phyloP scores from a whole-genome alignment of 768 basidiomycete species.

The Strobilomyces dryophilus region DNA sequence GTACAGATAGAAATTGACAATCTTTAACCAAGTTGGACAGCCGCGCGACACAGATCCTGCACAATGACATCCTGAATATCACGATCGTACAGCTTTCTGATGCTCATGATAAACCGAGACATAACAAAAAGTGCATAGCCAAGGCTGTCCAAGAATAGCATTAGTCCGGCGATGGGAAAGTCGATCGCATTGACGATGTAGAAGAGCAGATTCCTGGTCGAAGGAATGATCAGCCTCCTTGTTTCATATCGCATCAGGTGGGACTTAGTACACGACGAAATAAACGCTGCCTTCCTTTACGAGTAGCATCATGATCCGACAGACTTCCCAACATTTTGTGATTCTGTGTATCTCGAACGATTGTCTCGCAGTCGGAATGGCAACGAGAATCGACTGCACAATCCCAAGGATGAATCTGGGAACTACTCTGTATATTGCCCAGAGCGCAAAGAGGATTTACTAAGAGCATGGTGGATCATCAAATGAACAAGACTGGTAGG shows the following conservation, averaged over 20 bases:
- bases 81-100: slow-evolving; percentile 6
- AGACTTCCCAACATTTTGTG: slow-evolving; percentile 5
- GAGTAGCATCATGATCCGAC: slow-evolving; percentile 3
- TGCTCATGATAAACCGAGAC: slow-evolving; percentile 14
- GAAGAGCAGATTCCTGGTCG: slow-evolving; percentile 5
- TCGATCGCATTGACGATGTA: background rate
- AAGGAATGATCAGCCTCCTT: background rate
- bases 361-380: background rate
- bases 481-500: too few relatives aligned
- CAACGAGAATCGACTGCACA: slow-evolving; percentile 3
- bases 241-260: background rate
- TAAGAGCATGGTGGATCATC: too few relatives aligned
- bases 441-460: too few relatives aligned
- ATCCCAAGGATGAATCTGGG: slow-evolving; percentile 3
- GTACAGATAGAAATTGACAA: accelerated
- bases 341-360: slow-evolving; percentile 1
- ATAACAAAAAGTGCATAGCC: slow-evolving; percentile 4
- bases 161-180: background rate
- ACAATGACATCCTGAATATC: too few relatives aligned
- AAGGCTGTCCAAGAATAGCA: background rate
- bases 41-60: too few relatives aligned
- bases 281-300: slow-evolving; percentile 10
- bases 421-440: slow-evolving; percentile 1
- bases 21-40: slow-evolving; percentile 45
- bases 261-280: slow-evolving; percentile 14